These are phyloP conservation scores for Tuber umbilicatum DNA, from an alignment of 495 filamentous ascomycete species.

Conservation along the genomic window DNA sequence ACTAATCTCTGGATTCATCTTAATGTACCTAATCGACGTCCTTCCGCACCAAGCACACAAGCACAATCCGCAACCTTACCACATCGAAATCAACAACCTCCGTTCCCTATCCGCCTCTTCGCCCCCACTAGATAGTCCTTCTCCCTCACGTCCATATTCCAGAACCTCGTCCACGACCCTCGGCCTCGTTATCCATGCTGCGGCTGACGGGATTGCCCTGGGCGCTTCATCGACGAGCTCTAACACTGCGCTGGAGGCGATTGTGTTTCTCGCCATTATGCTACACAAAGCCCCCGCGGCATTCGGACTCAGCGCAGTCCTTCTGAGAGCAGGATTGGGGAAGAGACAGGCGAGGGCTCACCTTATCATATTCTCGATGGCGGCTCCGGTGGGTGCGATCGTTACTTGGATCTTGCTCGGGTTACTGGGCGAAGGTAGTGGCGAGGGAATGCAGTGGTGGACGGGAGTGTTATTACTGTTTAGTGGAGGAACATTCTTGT, in stretches of 20 bases:
- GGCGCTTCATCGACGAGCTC: constrained; percentile 74
- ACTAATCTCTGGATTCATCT: constrained; percentile 77
- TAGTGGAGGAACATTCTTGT: constrained; percentile 93
- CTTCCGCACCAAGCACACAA: constrained; percentile 58
- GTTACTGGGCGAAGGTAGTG: constrained; percentile 53
- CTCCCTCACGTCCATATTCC: constrained; percentile 46
- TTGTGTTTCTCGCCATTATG: constrained; percentile 95
- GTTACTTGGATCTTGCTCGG: constrained; percentile 73
- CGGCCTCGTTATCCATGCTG: constrained; percentile 91
- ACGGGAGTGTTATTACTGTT: constrained; percentile 89
- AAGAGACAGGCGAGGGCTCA: constrained; percentile 81
- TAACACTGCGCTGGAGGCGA: constrained; percentile 66
- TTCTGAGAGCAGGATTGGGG: constrained; percentile 71
- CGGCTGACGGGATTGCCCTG: constrained; percentile 93
- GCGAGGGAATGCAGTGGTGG: constrained; percentile 63
- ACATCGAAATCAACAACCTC: constrained; percentile 79
- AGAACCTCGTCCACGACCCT: constrained; percentile 62
- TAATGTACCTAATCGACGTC: constrained; percentile 96
- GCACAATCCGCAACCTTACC: constrained; percentile 53
- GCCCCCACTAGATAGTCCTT: constrained; percentile 36
- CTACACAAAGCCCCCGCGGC: constrained; percentile 95
- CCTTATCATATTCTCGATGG: constrained; percentile 81
- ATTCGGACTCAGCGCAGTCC: constrained; percentile 82
- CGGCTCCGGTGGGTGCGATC: constrained; percentile 80
- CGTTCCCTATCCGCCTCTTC: constrained; percentile 15